A percentile compares a stretch with the other conserved stretches of the same genome.
phyloP scores from a whole-genome alignment of 768 basidiomycete species.

The Phallus indusiatus region DNA sequence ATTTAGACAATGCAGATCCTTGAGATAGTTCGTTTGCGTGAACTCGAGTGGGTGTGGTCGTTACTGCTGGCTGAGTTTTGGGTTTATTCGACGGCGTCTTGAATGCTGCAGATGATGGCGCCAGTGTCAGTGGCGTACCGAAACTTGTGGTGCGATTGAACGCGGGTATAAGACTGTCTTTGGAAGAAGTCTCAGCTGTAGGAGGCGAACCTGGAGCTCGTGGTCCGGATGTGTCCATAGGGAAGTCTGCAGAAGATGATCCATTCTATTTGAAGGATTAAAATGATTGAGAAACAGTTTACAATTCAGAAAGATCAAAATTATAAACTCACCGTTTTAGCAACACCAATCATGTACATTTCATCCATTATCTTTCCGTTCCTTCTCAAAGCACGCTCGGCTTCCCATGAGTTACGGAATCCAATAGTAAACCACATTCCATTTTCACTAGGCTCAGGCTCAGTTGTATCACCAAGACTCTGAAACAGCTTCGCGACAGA shows the following conservation, averaged over 20 bases:
- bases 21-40: constrained; percentile 27
- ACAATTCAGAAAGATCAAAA: neutral
- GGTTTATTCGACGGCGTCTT: constrained; percentile 31
- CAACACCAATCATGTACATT: constrained; percentile 76
- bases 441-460: constrained; percentile 56
- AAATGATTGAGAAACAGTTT: neutral
- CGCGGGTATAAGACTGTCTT: constrained; percentile 2
- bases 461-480: constrained; percentile 48
- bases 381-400: constrained; percentile 68
- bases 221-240: neutral
- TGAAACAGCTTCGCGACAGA: constrained; percentile 30
- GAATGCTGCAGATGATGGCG: constrained; percentile 66
- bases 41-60: neutral
- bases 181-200: neutral
- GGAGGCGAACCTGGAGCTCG: constrained; percentile 7
- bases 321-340: constrained; percentile 61
- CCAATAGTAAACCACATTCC: constrained; percentile 73
- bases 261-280: neutral
- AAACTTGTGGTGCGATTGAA: constrained; percentile 24
- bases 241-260: neutral
- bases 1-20: constrained; percentile 56
- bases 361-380: constrained; percentile 74
- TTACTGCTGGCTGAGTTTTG: neutral
- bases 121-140: constrained; percentile 64
- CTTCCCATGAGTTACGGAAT: constrained; percentile 61